These are phyloP conservation scores for Xylaria cubensis DNA, from an alignment of 495 filamentous ascomycete species.

Conservation along the genomic window DNA sequence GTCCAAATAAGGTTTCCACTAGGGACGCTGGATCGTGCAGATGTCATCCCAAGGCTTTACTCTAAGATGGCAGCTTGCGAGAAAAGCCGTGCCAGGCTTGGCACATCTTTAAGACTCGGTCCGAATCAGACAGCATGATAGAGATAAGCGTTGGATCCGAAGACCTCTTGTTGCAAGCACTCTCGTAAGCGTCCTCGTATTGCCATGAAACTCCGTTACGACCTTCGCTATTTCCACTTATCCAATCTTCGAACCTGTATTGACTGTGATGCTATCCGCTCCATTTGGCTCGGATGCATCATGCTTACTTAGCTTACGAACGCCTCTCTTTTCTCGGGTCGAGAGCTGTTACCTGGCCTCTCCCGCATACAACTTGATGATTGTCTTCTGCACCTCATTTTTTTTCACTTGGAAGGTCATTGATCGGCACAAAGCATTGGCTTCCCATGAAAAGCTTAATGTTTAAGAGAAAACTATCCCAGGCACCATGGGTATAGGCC, in stretches of 20 bases:
- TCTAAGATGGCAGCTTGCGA: conserved; percentile 14
- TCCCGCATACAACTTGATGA: background rate
- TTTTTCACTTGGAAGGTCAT: background rate
- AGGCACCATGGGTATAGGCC: conserved; percentile 1
- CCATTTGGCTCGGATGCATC: background rate
- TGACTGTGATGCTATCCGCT: background rate
- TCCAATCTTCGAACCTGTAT: background rate
- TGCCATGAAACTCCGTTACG: conserved; percentile 7
- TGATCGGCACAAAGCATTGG: background rate
- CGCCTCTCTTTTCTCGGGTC: background rate
- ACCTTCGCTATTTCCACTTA: conserved; percentile 6
- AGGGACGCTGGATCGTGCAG: background rate
- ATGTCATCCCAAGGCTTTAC: background rate
- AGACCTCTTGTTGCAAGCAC: background rate
- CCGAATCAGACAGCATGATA: conserved; percentile 19
- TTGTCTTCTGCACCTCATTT: background rate
- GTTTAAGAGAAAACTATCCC: background rate
- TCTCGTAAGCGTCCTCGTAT: conserved; percentile 27
- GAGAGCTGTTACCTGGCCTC: background rate
- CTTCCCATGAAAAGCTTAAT: conserved; percentile 1
- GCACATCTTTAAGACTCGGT: conserved; percentile 16
- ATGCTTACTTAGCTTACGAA: conserved; percentile 10
- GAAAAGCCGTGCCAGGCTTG: background rate
- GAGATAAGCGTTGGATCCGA: background rate
- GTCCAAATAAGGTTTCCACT: background rate